Evolutionary conservation across 208 protist species (phyloP), one percentile per base, ranked within the genome.

Genomic region (Zelonia costaricensis): DNA sequence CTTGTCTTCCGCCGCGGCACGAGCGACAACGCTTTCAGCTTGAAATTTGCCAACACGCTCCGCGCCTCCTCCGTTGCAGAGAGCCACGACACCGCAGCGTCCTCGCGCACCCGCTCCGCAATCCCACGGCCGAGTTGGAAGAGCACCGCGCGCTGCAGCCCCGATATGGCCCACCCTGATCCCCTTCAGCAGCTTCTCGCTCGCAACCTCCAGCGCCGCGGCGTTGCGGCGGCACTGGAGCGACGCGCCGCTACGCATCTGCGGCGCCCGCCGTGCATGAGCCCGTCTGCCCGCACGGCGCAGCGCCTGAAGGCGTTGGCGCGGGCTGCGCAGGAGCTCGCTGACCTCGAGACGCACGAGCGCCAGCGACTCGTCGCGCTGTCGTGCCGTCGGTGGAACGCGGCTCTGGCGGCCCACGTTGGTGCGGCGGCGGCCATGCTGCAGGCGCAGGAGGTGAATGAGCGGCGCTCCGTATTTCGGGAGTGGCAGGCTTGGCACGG

Each of bases 1-100:
- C 62, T 57, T 13, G 47, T 85, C 8, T 85, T 86, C 45, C 84
- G 84, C 12, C 71, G 73, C 39, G 78, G 84, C 28, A 69, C 53
- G 10, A 70, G 54, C 10, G 78, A 86, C 30, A 82, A 85, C 36
- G 64, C 64, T 10, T 65, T 71, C 28, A 60, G 64, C 9, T 43
- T 70, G 23, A 62, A 47, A 63, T 81, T 81, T 51, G 54, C 75
- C 35, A 71, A 62, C 31, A 43, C 69, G 10, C 61, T 81, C 9
- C 75, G 75, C 23, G n/a, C 30, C 23, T 40, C 40, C 0, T 10
- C 13, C 0, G 6, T 30, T 5, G 16, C 56, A 5, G 49, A 54
- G 40, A 64, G 49, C 52, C 0, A 39, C 40, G 42, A 46, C 42
- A 61, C 49, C 8, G 13, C 36, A 31, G 22, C 51, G 27, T 42